phyloP scores from a whole-genome alignment of 441 rosid genomes.

The Jatropha multifida region DNA sequence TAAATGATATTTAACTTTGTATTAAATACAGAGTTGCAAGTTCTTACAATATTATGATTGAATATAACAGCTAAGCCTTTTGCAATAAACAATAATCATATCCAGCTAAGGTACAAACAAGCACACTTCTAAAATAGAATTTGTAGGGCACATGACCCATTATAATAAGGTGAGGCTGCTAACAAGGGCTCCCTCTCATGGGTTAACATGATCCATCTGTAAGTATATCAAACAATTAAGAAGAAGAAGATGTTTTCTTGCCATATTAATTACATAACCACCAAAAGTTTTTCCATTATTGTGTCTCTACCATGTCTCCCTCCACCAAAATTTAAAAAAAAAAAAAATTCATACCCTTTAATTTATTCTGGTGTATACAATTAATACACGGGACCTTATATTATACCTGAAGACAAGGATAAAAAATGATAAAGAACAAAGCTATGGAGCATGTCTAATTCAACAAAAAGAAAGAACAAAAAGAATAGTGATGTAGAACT shows the following conservation, averaged over 20 bases:
- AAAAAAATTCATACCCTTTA: not conserved
- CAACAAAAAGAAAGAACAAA: not conserved
- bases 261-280: constrained; percentile 12
- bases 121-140: not conserved
- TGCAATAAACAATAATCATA: constrained; percentile 15
- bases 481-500: not conserved
- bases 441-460: not conserved
- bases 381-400: not conserved
- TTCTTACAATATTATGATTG: not conserved
- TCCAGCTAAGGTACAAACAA: constrained; percentile 27
- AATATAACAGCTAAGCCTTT: constrained; percentile 19
- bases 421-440: not conserved
- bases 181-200: constrained; percentile 4
- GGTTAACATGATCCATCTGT: constrained; percentile 12
- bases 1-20: not conserved
- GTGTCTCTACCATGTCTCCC: constrained; percentile 27
- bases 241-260: constrained; percentile 19
- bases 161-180: not conserved
- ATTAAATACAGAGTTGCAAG: constrained; percentile 3
- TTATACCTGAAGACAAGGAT: not conserved
- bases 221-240: not conserved
- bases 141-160: not conserved
- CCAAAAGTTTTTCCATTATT: constrained; percentile 25
- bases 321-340: not conserved
- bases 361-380: not conserved